Base-by-base conservation (phyloP, 192 early-diverging fungal genomes). In the Lunasporangiospora selenospora region DNA sequence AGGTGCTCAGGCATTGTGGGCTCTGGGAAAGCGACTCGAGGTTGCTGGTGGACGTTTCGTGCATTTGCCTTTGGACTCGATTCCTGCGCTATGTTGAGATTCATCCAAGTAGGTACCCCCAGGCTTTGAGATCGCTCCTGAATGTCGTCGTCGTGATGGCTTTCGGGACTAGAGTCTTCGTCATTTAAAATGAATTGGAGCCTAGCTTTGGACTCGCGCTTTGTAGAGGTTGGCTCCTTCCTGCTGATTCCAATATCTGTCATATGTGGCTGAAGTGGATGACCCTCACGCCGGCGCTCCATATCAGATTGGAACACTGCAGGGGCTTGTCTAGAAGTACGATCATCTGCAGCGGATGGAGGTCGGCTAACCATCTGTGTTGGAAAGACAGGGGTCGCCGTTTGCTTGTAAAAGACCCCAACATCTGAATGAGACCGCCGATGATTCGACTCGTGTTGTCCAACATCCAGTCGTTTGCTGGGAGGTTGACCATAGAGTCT, bases 181-280 rank as follows among this genome's bases (percentile, higher is more conserved):
- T 73, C 69, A 31, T 73, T 73, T 8, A 73, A 19, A 40, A 73
- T 73, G 23, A 73, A 73, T 43, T 73, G 69, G 6, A 73, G 49
- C 4, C 53, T 57, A 0, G 69, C 42, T 34, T 73, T 73, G 11
- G 58, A 63, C 34, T 63, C 69, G 4, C 55, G 55, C 31, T 44
- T 58, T 6, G 31, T 18, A 11, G 54, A 50, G 2, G 37, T 31
- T 5, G 49, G 11, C 18, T 67, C 55, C 12, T 32, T n/a, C n/a
- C n/a, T n/a, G n/a, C n/a, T n/a, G n/a, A n/a, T n/a, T n/a, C n/a
- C n/a, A n/a, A n/a, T n/a, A n/a, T n/a, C n/a, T n/a, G n/a, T n/a
- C n/a, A n/a, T n/a, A n/a, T n/a, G n/a, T n/a, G n/a, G n/a, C n/a
- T n/a, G n/a, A n/a, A n/a, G n/a, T n/a, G n/a, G n/a, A n/a, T n/a